Base-by-base conservation (phyloP, 1,284 basidiomycete species). In the Cryptococcus sp. region DNA sequence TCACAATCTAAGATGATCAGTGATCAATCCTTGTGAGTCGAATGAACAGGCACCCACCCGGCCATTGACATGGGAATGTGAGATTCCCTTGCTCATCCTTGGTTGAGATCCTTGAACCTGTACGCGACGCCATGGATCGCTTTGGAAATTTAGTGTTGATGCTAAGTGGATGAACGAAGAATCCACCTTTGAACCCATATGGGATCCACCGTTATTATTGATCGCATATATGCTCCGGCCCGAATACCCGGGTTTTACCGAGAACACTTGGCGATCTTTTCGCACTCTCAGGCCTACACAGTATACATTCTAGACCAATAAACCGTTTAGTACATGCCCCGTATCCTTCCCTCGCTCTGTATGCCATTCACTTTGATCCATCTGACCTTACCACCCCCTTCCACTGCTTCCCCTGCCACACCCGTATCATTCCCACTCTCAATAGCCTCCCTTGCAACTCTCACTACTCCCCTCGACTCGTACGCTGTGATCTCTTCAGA, bases 401-500 rank as follows among this genome's bases (percentile, higher is more conserved):
- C 64, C 3, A 62, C 64, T 1, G 61, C 59, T 55, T 68, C 67
- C 7, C 59, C 67, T 0, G 49, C 54, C 32, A 66, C 61, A 4
- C 71, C 68, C 14, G 58, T 56, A 15, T 50, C 34, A 42, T 56
- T 46, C 13, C 66, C 65, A 13, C 37, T 36, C 1, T 47, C 60
- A 15, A 67, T 60, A 6, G 58, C 59, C 48, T 65, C 65, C 43
- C 69, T 62, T n/a, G 68, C 65, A 0, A 53, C 58, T 34, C 63
- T 63, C 15, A 74, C 62, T 8, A 75, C 46, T 32, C 64, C 62
- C 47, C 71, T 61, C 14, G 64, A 63, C 77, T 96, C 90, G 45
- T 88, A 84, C 1, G 91, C 82, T 0, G 72, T 65, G 1, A 95
- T 80, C 2, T 78, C 75, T 14, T 75, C 70, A 43, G 80, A 68